These are phyloP conservation scores for Byssochlamys sp. DNA, from an alignment of 2,329 filamentous ascomycete genomes.

Conservation along the genomic window DNA sequence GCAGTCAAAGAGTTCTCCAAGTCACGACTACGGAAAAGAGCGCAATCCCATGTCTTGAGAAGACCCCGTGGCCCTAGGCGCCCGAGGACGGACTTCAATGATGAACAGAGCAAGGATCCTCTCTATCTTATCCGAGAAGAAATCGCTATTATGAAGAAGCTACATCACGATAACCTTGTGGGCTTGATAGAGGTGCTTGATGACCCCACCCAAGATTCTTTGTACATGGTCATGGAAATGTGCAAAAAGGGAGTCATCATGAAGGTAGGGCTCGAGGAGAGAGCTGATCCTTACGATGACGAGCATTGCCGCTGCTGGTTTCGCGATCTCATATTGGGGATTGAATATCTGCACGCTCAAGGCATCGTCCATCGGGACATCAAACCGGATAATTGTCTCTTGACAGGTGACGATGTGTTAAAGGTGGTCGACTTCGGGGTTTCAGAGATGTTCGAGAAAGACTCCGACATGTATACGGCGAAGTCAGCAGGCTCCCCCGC, in stretches of 20 bases:
- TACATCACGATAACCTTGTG: constrained; percentile 90
- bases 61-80: constrained; percentile 47
- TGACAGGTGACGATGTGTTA: constrained; percentile 83
- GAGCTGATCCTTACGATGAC: constrained; percentile 69
- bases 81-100: constrained; percentile 50
- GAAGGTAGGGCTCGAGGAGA: constrained; percentile 82
- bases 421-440: constrained; percentile 99
- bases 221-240: constrained; percentile 99
- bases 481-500: constrained; percentile 93
- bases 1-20: constrained; percentile 98
- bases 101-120: constrained; percentile 55
- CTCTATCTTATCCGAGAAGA: constrained; percentile 87
- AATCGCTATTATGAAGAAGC: constrained; percentile 98
- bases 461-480: constrained; percentile 74
- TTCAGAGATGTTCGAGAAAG: constrained; percentile 93
- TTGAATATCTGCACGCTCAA: constrained; percentile 91
- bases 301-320: constrained; percentile 86
- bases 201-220: constrained; percentile 85
- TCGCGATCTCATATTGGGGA: constrained; percentile 82
- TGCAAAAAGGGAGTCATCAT: constrained; percentile 96
- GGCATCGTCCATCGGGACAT: constrained; percentile 94
- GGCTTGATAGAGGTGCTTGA: constrained; percentile 87
- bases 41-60: constrained; percentile 77
- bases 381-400: constrained; percentile 89
- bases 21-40: constrained; percentile 73